These are phyloP conservation scores for Capsicum rhomboideum DNA, from an alignment of 257 asterid genomes.

Conservation along the genomic window DNA sequence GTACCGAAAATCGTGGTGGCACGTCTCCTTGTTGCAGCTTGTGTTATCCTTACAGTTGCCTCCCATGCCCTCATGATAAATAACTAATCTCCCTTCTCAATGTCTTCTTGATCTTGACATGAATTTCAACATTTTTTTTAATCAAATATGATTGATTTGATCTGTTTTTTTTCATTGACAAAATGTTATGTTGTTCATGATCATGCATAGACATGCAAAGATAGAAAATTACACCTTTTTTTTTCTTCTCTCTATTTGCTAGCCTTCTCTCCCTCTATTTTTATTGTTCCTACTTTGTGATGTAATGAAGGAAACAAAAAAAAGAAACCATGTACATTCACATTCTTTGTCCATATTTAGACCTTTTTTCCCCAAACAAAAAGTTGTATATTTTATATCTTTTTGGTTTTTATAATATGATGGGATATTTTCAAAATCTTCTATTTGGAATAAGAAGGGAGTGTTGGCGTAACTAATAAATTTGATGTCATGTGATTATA, in stretches of 20 bases:
- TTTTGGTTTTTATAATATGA: too few species aligned
- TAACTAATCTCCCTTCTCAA: too few species aligned
- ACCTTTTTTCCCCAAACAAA: background rate
- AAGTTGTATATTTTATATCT: background rate
- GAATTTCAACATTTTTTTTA: background rate
- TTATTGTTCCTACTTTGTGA: background rate
- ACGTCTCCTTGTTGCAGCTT: slow-evolving; percentile 77
- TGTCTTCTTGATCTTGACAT: background rate
- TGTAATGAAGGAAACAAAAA: slow-evolving; percentile 9
- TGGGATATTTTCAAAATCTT: background rate
- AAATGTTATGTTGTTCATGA: background rate
- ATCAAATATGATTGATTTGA: background rate
- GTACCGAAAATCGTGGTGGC: slow-evolving; percentile 74
- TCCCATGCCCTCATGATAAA: slow-evolving; percentile 87
- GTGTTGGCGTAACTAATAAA: too few species aligned
- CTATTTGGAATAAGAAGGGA: background rate
- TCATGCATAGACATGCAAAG: slow-evolving; percentile 20
- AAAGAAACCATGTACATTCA: slow-evolving; percentile 10
- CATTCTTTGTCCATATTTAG: background rate
- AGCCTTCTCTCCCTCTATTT: background rate
- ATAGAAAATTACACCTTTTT: background rate
- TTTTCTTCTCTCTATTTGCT: background rate
- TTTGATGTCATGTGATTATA: too few species aligned
- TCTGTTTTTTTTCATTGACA: background rate
- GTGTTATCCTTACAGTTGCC: slow-evolving; percentile 80